Evolutionary conservation across 1,284 basidiomycete species (phyloP), one percentile per base, ranked within the genome.

Genomic region (Exobasidium cylindrosporum): DNA sequence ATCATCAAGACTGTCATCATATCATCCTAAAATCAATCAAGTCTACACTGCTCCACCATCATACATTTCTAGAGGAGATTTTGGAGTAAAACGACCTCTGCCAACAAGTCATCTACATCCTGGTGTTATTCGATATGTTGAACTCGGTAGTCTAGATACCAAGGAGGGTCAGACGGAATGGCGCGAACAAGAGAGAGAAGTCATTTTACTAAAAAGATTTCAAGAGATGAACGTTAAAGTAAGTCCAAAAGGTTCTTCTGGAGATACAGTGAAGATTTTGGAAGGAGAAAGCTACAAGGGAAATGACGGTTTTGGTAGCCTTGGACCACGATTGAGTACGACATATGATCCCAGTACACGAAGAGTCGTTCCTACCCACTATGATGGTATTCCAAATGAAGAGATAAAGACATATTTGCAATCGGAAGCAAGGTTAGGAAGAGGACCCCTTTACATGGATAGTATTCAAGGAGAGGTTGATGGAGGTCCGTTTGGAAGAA

Each of bases 11-110:
- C 54, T 77, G 29, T 65, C 70, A 28, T 63, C 64, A 43, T 76
- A 69, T 54, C 73, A 77, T 58, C 75, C 76, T 1, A 47, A 61
- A 35, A 52, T 75, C 17, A 61, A 59, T 0, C 76, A 76, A 54
- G 68, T 77, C 30, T 77, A 77, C 62, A 70, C 66, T n/a, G 64
- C 74, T 1, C 73, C 76, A 0, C 57, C 65, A 5, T 74, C 74
- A 35, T 70, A 70, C 57, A 62, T 69, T 13, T 65, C 67, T 13
- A 68, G 76, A 23, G 76, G 76, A 29, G 74, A 78, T 60, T 78
- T 67, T 63, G 76, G 76, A 44, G 57, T 77, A 60, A 77, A 77
- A 58, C 63, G 75, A 4, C 63, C 74, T 14, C 64, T 75, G 24
- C 70, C 74, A 26, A 68, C 70, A 47, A 65, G 69, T 10, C 60